A percentile compares a stretch with the other conserved stretches of the same genome.
Evolutionary conservation across 768 basidiomycete genomes (phyloP).

Genomic region (Russula foetens): DNA sequence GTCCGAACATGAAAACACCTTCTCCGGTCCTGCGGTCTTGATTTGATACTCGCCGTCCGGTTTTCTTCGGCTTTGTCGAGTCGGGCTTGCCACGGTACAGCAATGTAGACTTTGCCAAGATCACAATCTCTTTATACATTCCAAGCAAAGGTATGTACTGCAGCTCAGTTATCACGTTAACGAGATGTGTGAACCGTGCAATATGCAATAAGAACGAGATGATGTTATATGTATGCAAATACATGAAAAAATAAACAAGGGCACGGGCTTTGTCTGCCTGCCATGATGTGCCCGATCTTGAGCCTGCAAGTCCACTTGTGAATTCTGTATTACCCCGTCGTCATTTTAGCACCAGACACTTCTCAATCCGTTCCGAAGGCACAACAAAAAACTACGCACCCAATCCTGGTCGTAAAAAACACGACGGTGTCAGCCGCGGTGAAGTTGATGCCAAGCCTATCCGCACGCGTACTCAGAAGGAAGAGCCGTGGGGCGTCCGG

Average conservation of each 20-base stretch:
- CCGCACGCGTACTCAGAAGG: conserved; percentile 71
- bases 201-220: too few species aligned
- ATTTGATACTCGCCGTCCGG: too few species aligned
- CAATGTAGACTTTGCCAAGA: too few species aligned
- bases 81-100: too few species aligned
- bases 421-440: conserved; percentile 86
- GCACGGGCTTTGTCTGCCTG: conserved; percentile 85
- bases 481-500: conserved; percentile 65
- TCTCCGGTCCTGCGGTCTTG: too few species aligned
- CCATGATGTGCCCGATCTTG: conserved; percentile 95
- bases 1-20: too few species aligned
- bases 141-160: background rate
- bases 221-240: background rate
- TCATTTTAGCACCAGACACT: background rate
- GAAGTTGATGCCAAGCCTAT: conserved; percentile 75
- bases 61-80: too few species aligned
- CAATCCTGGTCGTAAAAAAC: conserved; percentile 90
- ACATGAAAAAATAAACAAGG: background rate
- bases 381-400: conserved; percentile 48
- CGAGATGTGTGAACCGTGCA: too few species aligned
- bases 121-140: background rate
- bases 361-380: too few species aligned
- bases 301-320: conserved; percentile 95
- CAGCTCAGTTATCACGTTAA: background rate
- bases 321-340: conserved; percentile 67